A percentile compares a stretch with the other conserved stretches of the same genome.
Conservation (phyloP, 495 filamentous ascomycete species). For the Lasiosphaeris hirsuta region DNA sequence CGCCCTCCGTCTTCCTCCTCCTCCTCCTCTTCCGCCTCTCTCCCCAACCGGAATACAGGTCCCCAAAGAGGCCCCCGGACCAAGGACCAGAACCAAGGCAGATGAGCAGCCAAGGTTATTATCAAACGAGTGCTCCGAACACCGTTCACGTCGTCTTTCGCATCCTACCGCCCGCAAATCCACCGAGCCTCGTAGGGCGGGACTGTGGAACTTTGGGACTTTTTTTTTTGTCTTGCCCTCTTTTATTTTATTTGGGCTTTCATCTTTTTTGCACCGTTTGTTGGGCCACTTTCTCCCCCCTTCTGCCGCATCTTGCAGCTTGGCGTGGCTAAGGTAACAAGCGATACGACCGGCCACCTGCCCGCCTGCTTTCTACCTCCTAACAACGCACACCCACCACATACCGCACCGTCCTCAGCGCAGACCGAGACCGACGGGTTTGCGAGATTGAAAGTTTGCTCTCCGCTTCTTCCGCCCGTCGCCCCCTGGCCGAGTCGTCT, state of each 20-base stretch:
- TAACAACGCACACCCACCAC: too few relatives aligned
- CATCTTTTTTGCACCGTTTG: neutral
- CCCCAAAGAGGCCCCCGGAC: neutral
- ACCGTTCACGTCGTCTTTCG: neutral
- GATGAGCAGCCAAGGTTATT: too few relatives aligned
- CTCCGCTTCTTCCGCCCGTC: neutral
- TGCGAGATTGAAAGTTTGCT: neutral
- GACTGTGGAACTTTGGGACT: neutral
- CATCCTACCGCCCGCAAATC: neutral
- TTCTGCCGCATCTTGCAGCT: neutral
- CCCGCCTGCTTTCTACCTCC: too few relatives aligned
- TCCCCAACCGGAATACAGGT: neutral
- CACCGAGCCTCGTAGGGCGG: neutral
- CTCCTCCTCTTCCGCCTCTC: conserved; percentile 7
- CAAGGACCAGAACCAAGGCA: neutral
- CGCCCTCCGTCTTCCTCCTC: neutral
- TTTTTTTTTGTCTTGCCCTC: neutral
- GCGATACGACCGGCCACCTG: too few relatives aligned
- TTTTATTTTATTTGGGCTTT: neutral
- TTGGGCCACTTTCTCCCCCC: neutral
- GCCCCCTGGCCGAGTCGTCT: neutral
- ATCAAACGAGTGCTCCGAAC: too few relatives aligned
- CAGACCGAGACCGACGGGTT: too few relatives aligned
- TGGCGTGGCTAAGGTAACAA: too few relatives aligned
- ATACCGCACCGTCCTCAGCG: too few relatives aligned